Evolutionary conservation across 208 protist genomes (phyloP).

Genomic region (Strigomonas galati): DNA sequence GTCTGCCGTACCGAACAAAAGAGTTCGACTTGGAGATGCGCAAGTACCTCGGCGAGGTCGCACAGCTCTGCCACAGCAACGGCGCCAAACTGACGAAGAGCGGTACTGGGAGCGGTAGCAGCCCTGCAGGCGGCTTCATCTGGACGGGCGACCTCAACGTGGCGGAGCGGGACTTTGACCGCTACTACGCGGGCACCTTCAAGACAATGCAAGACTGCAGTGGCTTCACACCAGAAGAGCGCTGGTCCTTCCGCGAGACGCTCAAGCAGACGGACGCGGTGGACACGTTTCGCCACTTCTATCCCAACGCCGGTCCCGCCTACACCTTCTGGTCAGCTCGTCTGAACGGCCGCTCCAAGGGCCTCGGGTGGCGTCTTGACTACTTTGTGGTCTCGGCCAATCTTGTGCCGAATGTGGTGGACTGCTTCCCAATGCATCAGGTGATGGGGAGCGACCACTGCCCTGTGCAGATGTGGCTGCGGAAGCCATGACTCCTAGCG

Average conservation of each 20-base stretch:
- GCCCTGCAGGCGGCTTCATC: constrained; percentile 51
- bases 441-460: constrained; percentile 88
- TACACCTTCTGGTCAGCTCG: constrained; percentile 91
- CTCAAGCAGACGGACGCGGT: constrained; percentile 42
- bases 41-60: constrained; percentile 40
- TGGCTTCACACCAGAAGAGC: constrained; percentile 92
- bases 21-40: constrained; percentile 77
- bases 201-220: constrained; percentile 89
- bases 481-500: constrained; percentile 42
- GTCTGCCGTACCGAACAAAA: constrained; percentile 81
- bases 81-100: not conserved
- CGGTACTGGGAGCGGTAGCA: not conserved
- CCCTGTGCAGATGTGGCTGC: constrained; percentile 83
- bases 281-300: constrained; percentile 87
- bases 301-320: constrained; percentile 62
- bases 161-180: constrained; percentile 91
- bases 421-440: constrained; percentile 80
- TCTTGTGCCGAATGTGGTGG: constrained; percentile 59
- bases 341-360: constrained; percentile 52
- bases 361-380: constrained; percentile 91
- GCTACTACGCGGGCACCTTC: constrained; percentile 81
- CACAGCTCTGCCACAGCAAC: constrained; percentile 23
- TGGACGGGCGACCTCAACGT: constrained; percentile 94
- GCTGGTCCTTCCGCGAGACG: constrained; percentile 70
- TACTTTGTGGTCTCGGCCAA: constrained; percentile 89